Evolutionary conservation across 2,329 filamentous ascomycete genomes (phyloP), one percentile per base, ranked within the genome.

Genomic region (Fusarium graminum): DNA sequence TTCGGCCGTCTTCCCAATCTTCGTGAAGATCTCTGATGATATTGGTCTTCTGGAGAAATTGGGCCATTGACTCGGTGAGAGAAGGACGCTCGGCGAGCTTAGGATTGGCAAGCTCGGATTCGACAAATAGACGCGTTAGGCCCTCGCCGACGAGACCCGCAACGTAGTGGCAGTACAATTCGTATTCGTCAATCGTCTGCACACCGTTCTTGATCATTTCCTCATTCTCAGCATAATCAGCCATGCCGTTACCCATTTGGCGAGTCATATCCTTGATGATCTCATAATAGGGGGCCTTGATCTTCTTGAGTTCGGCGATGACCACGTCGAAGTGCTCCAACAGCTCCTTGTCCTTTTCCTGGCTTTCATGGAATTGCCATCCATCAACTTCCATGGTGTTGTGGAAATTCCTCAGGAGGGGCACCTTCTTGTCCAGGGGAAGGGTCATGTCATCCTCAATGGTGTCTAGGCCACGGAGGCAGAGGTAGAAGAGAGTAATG

Each of bases 401-500:
- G 76, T 96, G 83, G 79, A 99, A 99, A 44, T 90, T 84, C 64
- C 94, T 88, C 63, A 99, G 83, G 56, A 97, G 80, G 3, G 93
- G 93, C 75, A 96, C 91, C 82, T 99, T 99, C 74, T 86, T 89
- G 67, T 87, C 85, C 38, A 94, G 81, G 4, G 90, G 83, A 62
- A 99, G 90, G 7, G 93, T 97, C 89, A 97, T 98, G 79, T 99
- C 95, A 83, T 99, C 95, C 80, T 99, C 95, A 62, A 99, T 92
- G n/a, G 95, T 99, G 79, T 99, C 95, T 49, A 99, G 86, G 44
- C 92, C 95, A 63, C 95, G 92, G 53, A 99, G 85, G 52, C 93
- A 87, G 28, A 99, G 87, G 82, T 99, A 99, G 85, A 99, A 99
- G 11, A 98, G 83, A 55, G 90, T 89, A 43, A 98, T 86, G 25